Percentiles rank a stretch among this genome's conserved stretches.
These are phyloP conservation scores for Kalanchoe fedtschenkoi DNA, from an alignment of 164 flowering plant genomes.

Conservation along the genomic window DNA sequence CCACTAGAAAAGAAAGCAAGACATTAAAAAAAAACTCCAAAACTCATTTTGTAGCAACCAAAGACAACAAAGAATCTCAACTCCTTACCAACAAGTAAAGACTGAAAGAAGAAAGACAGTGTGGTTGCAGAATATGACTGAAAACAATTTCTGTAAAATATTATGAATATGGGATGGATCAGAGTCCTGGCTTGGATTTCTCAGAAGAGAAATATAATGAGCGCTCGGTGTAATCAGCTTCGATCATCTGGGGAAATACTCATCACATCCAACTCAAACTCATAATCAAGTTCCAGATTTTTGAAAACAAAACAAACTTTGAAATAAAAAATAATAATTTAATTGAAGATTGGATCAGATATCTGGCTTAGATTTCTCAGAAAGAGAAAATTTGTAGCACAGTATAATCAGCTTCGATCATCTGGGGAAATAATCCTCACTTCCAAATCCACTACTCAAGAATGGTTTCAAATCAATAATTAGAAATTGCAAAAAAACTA, in stretches of 20 bases:
- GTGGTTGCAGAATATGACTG: no score
- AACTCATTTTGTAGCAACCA: no score
- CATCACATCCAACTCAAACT: neutral
- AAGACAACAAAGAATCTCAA: no score
- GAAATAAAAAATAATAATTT: no score
- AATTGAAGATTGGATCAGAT: neutral
- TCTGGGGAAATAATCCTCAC: constrained; percentile 3
- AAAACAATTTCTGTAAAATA: no score
- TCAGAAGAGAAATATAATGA: neutral
- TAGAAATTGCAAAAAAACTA: neutral
- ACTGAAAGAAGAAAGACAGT: no score
- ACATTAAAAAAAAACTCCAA: no score
- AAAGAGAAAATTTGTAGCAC: neutral
- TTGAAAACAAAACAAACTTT: no score
- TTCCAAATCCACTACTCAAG: neutral
- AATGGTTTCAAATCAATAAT: no score
- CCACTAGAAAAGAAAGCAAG: no score
- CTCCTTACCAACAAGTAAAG: no score
- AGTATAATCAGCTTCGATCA: constrained; percentile 2
- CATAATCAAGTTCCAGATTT: neutral
- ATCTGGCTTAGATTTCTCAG: constrained; percentile 3
- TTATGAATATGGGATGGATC: no score
- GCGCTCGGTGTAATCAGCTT: neutral
- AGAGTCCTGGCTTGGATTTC: neutral
- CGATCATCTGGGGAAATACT: constrained; percentile 5